Conservation (phyloP, 768 basidiomycete species). For the Suillus bovinus region DNA sequence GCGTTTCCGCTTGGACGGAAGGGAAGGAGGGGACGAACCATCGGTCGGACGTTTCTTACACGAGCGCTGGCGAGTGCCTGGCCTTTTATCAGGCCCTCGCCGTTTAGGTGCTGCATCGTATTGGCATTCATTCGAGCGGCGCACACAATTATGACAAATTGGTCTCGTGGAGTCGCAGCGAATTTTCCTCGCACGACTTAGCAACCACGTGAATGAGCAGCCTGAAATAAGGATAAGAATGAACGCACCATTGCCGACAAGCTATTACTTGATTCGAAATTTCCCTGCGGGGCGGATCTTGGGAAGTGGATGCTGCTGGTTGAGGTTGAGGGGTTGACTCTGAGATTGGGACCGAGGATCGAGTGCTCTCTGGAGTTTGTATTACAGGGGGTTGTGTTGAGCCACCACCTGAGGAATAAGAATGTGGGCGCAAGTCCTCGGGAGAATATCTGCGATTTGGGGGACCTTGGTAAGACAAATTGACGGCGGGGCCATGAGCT, state of each 20-base stretch:
- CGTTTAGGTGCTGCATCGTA: conserved; percentile 82
- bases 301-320: conserved; percentile 32
- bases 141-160: conserved; percentile 78
- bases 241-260: conserved; percentile 77
- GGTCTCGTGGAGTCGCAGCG: conserved; percentile 84
- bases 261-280: conserved; percentile 75
- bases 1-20: conserved; percentile 57
- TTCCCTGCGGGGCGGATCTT: conserved; percentile 48
- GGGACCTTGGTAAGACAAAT: conserved; percentile 20
- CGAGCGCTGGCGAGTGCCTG: conserved; percentile 79
- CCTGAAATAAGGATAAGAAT: conserved; percentile 28
- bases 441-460: conserved; percentile 33
- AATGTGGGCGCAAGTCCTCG: conserved; percentile 41
- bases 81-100: conserved; percentile 83
- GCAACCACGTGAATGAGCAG: conserved; percentile 30
- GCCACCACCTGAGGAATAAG: conserved; percentile 41
- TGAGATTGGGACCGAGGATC: conserved; percentile 43
- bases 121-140: conserved; percentile 74
- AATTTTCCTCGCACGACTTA: conserved; percentile 82
- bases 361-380: conserved; percentile 24
- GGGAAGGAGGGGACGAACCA: conserved; percentile 49
- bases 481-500: conserved; percentile 17
- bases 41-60: conserved; percentile 77
- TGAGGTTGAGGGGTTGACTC: conserved; percentile 42
- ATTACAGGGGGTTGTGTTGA: conserved; percentile 18